phyloP scores from a whole-genome alignment of 2,329 filamentous ascomycete genomes.

The Colletotrichum ledebouriae region DNA sequence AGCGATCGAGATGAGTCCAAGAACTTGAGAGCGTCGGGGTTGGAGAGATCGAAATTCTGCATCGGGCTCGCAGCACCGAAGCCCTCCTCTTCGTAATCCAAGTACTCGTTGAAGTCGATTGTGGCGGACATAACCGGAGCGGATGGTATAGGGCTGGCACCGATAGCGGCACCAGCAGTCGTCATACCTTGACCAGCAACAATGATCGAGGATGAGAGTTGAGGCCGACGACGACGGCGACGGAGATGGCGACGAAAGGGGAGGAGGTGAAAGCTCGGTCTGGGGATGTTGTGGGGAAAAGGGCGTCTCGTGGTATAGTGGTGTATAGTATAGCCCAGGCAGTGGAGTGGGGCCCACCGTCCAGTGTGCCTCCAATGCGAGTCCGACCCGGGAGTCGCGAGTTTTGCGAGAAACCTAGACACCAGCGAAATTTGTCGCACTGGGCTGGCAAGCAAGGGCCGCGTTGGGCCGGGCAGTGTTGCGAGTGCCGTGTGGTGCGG shows the following conservation, averaged over 20 bases:
- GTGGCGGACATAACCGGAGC: conserved; percentile 53
- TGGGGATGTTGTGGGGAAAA: conserved; percentile 44
- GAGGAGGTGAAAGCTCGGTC: conserved; percentile 43
- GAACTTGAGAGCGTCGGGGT: conserved; percentile 54
- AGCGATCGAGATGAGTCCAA: conserved; percentile 47
- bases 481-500: conserved; percentile 26
- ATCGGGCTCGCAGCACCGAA: conserved; percentile 51
- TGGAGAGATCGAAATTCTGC: conserved; percentile 50
- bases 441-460: conserved; percentile 25
- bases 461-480: conserved; percentile 23
- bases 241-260: conserved; percentile 38
- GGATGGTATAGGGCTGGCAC: conserved; percentile 56
- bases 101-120: conserved; percentile 50
- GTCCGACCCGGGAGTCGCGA: conserved; percentile 26
- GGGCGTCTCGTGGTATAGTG: conserved; percentile 42
- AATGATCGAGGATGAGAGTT: conserved; percentile 24
- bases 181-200: conserved; percentile 43
- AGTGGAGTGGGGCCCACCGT: conserved; percentile 42
- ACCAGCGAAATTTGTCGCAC: conserved; percentile 27
- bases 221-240: conserved; percentile 35
- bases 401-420: neutral
- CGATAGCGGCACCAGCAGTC: conserved; percentile 44
- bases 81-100: conserved; percentile 56
- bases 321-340: conserved; percentile 34
- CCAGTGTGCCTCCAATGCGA: conserved; percentile 40